Conservation (phyloP, 331 rosid genomes). For the Rhamnella rubrinervis region DNA sequence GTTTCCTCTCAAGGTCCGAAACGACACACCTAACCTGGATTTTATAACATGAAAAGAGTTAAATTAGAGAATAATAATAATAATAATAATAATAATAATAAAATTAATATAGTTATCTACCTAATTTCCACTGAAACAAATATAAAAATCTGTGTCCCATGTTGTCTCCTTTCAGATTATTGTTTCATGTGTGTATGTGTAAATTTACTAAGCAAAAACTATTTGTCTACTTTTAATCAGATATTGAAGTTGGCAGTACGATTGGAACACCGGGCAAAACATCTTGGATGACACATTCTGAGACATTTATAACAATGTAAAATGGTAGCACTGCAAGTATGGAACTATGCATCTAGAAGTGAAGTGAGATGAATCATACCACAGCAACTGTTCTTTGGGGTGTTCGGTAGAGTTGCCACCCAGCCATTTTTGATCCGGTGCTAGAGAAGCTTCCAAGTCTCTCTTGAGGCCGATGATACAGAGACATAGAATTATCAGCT, state of each 20-base stretch:
- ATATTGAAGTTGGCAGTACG: too few relatives aligned
- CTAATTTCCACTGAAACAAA: neutral
- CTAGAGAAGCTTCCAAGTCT: conserved; percentile 85
- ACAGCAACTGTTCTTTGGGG: conserved; percentile 86
- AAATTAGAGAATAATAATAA: conserved; percentile 9
- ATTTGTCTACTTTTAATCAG: too few relatives aligned
- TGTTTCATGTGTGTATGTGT: too few relatives aligned
- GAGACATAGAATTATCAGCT: conserved; percentile 95
- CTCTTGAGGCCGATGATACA: conserved; percentile 97
- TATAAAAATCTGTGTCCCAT: neutral
- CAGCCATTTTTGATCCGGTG: conserved; percentile 76
- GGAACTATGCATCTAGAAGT: neutral
- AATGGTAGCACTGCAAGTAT: neutral
- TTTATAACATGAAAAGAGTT: conserved; percentile 19
- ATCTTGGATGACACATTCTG: too few relatives aligned
- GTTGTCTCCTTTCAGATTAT: too few relatives aligned
- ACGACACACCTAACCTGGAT: conserved; percentile 78
- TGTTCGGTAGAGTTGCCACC: conserved; percentile 98
- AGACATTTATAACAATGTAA: neutral
- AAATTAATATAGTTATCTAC: neutral
- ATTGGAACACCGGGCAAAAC: too few relatives aligned
- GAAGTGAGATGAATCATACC: conserved; percentile 49
- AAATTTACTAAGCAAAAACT: too few relatives aligned
- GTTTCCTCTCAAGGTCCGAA: conserved; percentile 93
- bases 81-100: neutral